Evolutionary conservation across 139 green algal species (phyloP), one percentile per base, ranked within the genome.

Genomic region (Eudorina sp.): DNA sequence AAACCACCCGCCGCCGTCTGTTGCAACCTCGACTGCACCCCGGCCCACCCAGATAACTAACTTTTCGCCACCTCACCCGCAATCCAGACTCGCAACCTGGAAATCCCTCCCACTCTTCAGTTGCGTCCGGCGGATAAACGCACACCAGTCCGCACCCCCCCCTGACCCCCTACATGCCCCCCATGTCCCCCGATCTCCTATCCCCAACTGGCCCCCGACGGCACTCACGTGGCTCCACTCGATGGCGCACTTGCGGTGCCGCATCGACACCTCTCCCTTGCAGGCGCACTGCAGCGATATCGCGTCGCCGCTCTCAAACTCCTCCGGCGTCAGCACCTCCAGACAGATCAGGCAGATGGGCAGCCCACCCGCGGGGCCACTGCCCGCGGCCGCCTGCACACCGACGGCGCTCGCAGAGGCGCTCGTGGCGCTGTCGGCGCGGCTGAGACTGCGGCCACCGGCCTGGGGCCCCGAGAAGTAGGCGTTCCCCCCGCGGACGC

Each of bases 301-400:
- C 23, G 96, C 96, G 80, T 94, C 89, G 27, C 96, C 96, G 38
- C n/a, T 84, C 68, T 94, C 92, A 90, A 96, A 95, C 40, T 94
- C 92, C 34, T 96, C 89, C 27, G 90, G 88, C 0, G 85, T 93
- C 13, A 98, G 87, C 29, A 93, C 89, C 60, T 98, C 95, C 62
- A 98, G 76, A 90, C 96, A 98, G 70, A 98, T 98, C 29, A 98
- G 88, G 90, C 96, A 97, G 36, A 95, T 92, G 34, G 90, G 92
- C 36, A 78, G 16, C 13, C 14, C 23, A 27, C 40, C 53, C 53
- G 36, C 53, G 4, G 53, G 23, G 46, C 31, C 27, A 51, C 53
- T 14, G 40, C 55, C 77, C 31, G 48, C 75, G 19, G 48, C 48
- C 48, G 75, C 48, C 75, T 13, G 46, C 75, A 16, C 31, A 36